Conservation (phyloP, 805 yeast genomes). For the Candida dendrica region DNA sequence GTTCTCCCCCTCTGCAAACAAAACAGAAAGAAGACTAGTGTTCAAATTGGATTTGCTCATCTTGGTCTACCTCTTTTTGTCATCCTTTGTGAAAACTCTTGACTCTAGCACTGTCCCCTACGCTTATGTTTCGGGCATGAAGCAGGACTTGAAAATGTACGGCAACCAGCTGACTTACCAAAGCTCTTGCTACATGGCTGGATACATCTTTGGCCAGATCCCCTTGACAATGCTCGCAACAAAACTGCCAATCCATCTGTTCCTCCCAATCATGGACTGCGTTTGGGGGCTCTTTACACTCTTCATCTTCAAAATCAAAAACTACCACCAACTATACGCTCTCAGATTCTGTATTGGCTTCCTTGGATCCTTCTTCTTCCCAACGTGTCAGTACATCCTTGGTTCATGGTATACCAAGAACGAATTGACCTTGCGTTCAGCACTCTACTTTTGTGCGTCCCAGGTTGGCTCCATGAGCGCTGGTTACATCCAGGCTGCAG, state of each 20-base stretch:
- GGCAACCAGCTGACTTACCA: constrained; percentile 59
- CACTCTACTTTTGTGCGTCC: constrained; percentile 53
- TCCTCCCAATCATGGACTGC: constrained; percentile 46
- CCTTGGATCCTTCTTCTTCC: constrained; percentile 53
- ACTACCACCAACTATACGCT: constrained; percentile 47
- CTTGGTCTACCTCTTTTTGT: too few relatives aligned
- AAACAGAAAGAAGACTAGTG: too few relatives aligned
- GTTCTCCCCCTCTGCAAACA: too few relatives aligned
- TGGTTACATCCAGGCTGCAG: constrained; percentile 55
- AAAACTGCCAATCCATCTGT: constrained; percentile 48
- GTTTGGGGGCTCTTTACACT: constrained; percentile 67
- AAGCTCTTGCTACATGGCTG: constrained; percentile 52
- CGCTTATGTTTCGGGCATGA: constrained; percentile 57
- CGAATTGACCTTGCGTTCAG: constrained; percentile 55
- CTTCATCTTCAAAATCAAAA: constrained; percentile 41
- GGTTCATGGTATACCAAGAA: constrained; percentile 50
- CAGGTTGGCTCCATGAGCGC: constrained; percentile 54
- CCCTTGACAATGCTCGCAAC: constrained; percentile 54
- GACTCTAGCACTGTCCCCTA: constrained; percentile 10
- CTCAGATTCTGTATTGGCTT: constrained; percentile 59
- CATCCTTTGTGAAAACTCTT: too few relatives aligned
- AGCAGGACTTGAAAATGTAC: constrained; percentile 42
- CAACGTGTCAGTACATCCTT: constrained; percentile 48
- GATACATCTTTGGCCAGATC: constrained; percentile 51
- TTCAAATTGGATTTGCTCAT: too few relatives aligned